These are phyloP conservation scores for Fusarium torreyae DNA, from an alignment of 2,329 filamentous ascomycete genomes.

Conservation along the genomic window DNA sequence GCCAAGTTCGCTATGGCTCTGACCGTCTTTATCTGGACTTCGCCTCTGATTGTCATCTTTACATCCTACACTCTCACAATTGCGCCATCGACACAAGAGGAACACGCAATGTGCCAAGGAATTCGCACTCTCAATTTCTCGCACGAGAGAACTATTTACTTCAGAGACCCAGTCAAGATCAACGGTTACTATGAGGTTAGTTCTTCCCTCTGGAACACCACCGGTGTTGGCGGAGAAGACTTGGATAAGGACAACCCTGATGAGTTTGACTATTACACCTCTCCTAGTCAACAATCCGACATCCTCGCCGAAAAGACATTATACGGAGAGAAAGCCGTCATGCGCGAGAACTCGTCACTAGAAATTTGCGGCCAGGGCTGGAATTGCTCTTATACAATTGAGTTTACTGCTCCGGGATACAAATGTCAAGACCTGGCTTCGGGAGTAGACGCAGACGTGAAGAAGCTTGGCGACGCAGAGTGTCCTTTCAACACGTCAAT, in stretches of 20 bases:
- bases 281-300: conserved; percentile 37
- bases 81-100: conserved; percentile 15
- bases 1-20: conserved; percentile 48
- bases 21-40: conserved; percentile 48
- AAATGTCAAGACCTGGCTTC: conserved; percentile 39
- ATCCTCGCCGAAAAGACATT: conserved; percentile 40
- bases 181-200: conserved; percentile 36
- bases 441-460: conserved; percentile 25
- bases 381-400: conserved; percentile 46
- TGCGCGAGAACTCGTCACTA: conserved; percentile 27
- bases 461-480: conserved; percentile 32
- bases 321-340: conserved; percentile 39
- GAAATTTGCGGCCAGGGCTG: conserved; percentile 47
- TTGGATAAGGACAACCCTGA: conserved; percentile 21
- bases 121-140: conserved; percentile 48
- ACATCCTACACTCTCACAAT: conserved; percentile 48
- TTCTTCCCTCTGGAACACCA: conserved; percentile 43
- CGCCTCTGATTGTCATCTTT: conserved; percentile 48
- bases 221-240: neutral
- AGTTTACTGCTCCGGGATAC: conserved; percentile 46
- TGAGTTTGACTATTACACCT: conserved; percentile 47
- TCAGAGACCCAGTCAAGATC: conserved; percentile 26
- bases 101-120: conserved; percentile 39
- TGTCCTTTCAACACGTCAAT: conserved; percentile 43
- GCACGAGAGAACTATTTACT: conserved; percentile 39